A percentile compares a stretch with the other conserved stretches of the same genome.
phyloP scores from a whole-genome alignment of 2,329 filamentous ascomycete genomes.

The Cladosporium velox region DNA sequence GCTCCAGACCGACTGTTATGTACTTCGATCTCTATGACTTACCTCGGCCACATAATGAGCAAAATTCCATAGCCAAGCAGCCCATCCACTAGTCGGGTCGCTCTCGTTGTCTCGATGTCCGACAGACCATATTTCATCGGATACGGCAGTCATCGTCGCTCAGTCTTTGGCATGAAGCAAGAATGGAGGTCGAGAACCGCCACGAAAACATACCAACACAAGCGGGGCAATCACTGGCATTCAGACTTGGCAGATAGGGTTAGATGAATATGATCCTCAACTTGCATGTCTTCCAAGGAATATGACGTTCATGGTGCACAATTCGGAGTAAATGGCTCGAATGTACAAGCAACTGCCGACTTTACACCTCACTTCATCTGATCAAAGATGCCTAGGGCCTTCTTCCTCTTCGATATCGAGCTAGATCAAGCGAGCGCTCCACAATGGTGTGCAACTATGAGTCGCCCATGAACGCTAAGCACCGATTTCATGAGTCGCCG shows the following conservation, averaged over 20 bases:
- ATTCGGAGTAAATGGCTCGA: neutral
- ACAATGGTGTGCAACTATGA: neutral
- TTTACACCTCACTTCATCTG: neutral
- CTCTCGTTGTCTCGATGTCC: neutral
- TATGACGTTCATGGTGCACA: neutral
- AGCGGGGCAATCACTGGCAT: neutral
- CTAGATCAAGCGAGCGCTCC: slow-evolving; percentile 1
- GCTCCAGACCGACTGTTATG: neutral
- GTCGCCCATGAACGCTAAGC: neutral
- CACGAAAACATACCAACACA: neutral
- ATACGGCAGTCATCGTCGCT: neutral
- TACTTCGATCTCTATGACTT: neutral
- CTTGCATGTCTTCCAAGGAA: neutral
- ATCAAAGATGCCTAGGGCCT: neutral
- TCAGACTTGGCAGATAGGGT: neutral
- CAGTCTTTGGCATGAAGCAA: neutral
- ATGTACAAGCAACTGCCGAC: neutral
- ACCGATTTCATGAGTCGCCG: neutral
- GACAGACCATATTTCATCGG: neutral
- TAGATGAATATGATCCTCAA: neutral
- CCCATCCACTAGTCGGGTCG: neutral
- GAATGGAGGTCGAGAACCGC: neutral
- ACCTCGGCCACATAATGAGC: neutral
- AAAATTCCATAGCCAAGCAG: neutral
- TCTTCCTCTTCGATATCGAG: neutral